Conservation (phyloP, 2,329 filamentous ascomycete species). For the Aspergillus ustus region DNA sequence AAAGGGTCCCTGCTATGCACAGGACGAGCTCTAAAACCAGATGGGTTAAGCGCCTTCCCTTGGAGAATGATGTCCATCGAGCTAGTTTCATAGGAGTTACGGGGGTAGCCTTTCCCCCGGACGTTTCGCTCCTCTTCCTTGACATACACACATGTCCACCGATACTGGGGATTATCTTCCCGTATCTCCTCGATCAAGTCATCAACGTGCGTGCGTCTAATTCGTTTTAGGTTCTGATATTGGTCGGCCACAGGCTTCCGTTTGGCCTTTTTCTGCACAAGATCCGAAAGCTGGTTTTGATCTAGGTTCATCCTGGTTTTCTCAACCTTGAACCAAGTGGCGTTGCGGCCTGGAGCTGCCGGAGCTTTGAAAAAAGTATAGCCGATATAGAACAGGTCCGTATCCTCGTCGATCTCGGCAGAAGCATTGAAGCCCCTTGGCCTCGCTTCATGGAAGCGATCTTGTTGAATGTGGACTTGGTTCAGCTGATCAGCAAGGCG, state of each 20-base stretch:
- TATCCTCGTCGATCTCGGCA: constrained; percentile 19
- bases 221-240: constrained; percentile 34
- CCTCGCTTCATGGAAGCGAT: constrained; percentile 10
- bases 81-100: constrained; percentile 35
- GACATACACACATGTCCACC: constrained; percentile 46
- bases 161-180: constrained; percentile 33
- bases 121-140: constrained; percentile 34
- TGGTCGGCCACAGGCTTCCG: constrained; percentile 33
- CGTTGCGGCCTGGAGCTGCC: constrained; percentile 32
- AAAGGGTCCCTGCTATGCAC: constrained; percentile 24
- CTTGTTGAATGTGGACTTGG: constrained; percentile 23
- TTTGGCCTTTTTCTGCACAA: constrained; percentile 37
- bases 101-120: constrained; percentile 33
- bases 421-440: constrained; percentile 5
- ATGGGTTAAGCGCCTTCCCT: constrained; percentile 30
- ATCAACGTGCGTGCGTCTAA: constrained; percentile 40
- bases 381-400: constrained; percentile 34
- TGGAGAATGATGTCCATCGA: constrained; percentile 42
- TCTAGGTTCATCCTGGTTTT: constrained; percentile 36
- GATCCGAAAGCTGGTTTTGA: constrained; percentile 36
- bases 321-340: constrained; percentile 38
- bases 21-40: constrained; percentile 22
- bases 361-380: constrained; percentile 43
- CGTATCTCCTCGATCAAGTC: constrained; percentile 40
- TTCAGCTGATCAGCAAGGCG: constrained; percentile 25